Evolutionary conservation across 768 basidiomycete genomes (phyloP).

Genomic region (Collybia nuda): DNA sequence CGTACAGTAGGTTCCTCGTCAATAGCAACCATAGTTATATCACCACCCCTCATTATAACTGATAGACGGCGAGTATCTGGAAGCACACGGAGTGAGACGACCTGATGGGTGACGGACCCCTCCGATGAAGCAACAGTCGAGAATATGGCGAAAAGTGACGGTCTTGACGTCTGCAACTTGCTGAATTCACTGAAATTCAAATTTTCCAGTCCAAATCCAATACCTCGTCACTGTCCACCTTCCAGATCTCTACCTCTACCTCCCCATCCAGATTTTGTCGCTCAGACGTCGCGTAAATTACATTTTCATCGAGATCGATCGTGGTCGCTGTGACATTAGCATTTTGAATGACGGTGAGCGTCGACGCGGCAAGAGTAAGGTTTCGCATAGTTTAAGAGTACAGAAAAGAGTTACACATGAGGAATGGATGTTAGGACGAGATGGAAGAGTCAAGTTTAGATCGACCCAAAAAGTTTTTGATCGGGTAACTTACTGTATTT

Average conservation of each 20-base stretch:
- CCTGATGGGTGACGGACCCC: slow-evolving; percentile 32
- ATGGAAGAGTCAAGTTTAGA: background rate
- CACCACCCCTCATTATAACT: slow-evolving; percentile 73
- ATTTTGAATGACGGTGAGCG: slow-evolving; percentile 22
- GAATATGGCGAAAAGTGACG: slow-evolving; percentile 35
- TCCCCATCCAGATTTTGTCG: slow-evolving; percentile 41
- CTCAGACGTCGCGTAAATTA: slow-evolving; percentile 60
- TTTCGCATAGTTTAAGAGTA: slow-evolving; percentile 48
- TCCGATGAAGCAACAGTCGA: slow-evolving; percentile 28
- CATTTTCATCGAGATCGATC: slow-evolving; percentile 65
- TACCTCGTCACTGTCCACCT: slow-evolving; percentile 22
- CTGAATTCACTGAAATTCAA: background rate
- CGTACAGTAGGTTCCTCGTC: slow-evolving; percentile 51
- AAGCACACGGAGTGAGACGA: slow-evolving; percentile 67
- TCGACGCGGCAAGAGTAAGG: slow-evolving; percentile 41
- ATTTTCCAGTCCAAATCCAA: slow-evolving; percentile 14
- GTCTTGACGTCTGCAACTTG: slow-evolving; percentile 1
- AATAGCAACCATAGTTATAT: slow-evolving; percentile 70
- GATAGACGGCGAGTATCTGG: slow-evolving; percentile 70
- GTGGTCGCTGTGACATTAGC: slow-evolving; percentile 45
- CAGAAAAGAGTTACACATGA: slow-evolving; percentile 6
- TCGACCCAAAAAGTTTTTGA: slow-evolving; percentile 15
- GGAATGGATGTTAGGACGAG: slow-evolving; percentile 1
- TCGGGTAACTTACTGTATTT: slow-evolving; percentile 10
- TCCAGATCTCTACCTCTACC: slow-evolving; percentile 63